A percentile compares a stretch with the other conserved stretches of the same genome.
These are phyloP conservation scores for Micractinium sp. DNA, from an alignment of 139 green algal genomes.

Conservation along the genomic window DNA sequence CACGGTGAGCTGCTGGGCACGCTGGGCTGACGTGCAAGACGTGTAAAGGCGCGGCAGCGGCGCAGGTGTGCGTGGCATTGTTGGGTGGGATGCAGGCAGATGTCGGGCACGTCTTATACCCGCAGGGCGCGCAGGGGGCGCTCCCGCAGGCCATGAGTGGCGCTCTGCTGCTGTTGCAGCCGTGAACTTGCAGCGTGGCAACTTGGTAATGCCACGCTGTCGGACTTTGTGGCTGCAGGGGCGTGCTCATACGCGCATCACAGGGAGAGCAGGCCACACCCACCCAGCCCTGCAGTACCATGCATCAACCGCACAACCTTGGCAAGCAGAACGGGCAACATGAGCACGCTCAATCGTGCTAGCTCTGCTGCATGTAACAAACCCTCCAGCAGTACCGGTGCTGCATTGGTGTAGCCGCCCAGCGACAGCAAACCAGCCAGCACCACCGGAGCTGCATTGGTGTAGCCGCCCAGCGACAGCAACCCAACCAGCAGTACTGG, in stretches of 20 bases:
- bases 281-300: not conserved
- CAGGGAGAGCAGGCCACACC: not conserved
- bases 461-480: not conserved
- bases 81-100: too few relatives aligned
- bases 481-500: not conserved
- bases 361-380: too few relatives aligned
- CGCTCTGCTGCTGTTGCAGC: conserved; percentile 12
- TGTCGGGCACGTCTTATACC: conserved; percentile 28
- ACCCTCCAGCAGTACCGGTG: not conserved
- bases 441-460: not conserved
- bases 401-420: not conserved
- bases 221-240: conserved; percentile 13
- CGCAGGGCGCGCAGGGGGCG: not conserved
- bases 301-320: not conserved
- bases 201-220: not conserved
- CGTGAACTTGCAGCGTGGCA: conserved; percentile 11
- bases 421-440: not conserved
- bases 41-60: too few relatives aligned
- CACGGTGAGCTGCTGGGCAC: too few relatives aligned
- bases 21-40: too few relatives aligned
- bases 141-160: conserved; percentile 18
- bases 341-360: too few relatives aligned
- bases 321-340: not conserved
- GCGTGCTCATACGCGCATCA: not conserved
- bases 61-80: too few relatives aligned